A percentile compares a stretch with the other conserved stretches of the same genome.
Conservation (phyloP, 2,329 filamentous ascomycete species). For the Hymenoscyphus fructigenus region DNA sequence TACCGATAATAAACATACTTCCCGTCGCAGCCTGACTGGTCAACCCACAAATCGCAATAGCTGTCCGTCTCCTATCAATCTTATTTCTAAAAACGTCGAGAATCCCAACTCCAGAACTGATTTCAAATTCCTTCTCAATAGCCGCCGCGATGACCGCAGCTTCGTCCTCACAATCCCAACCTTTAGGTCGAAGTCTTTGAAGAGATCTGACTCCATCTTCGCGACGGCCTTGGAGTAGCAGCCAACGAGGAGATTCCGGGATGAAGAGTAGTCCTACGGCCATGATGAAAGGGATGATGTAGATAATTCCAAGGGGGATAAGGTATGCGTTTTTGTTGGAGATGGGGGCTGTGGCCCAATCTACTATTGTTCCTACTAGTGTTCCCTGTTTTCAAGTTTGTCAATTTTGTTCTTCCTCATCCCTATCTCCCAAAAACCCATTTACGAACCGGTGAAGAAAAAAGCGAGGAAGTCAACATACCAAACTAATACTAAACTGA, state of each 20-base stretch:
- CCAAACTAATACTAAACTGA: slow-evolving; percentile 49
- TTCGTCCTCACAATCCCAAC: slow-evolving; percentile 33
- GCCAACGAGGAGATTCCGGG: slow-evolving; percentile 56
- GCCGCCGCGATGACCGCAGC: slow-evolving; percentile 33
- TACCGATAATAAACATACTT: slow-evolving; percentile 56
- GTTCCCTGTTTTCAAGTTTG: slow-evolving; percentile 34
- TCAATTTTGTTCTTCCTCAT: too few relatives aligned
- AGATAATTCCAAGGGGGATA: slow-evolving; percentile 33
- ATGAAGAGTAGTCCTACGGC: slow-evolving; percentile 58
- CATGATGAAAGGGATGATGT: slow-evolving; percentile 42
- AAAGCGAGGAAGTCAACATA: slow-evolving; percentile 35
- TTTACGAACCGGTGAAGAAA: too few relatives aligned
- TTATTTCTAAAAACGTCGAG: slow-evolving; percentile 51
- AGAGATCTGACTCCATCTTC: slow-evolving; percentile 36
- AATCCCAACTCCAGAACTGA: slow-evolving; percentile 36
- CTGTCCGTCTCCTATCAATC: slow-evolving; percentile 50
- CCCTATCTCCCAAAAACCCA: too few relatives aligned
- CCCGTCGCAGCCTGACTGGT: slow-evolving; percentile 53
- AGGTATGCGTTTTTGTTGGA: slow-evolving; percentile 36
- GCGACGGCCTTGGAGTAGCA: slow-evolving; percentile 29
- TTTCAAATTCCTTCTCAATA: slow-evolving; percentile 31
- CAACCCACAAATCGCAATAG: slow-evolving; percentile 48
- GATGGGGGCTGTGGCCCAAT: slow-evolving; percentile 45
- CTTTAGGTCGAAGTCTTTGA: slow-evolving; percentile 30
- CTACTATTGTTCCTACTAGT: slow-evolving; percentile 49